Conservation (phyloP, 768 basidiomycete genomes). For the Leccinum disarticulatum region DNA sequence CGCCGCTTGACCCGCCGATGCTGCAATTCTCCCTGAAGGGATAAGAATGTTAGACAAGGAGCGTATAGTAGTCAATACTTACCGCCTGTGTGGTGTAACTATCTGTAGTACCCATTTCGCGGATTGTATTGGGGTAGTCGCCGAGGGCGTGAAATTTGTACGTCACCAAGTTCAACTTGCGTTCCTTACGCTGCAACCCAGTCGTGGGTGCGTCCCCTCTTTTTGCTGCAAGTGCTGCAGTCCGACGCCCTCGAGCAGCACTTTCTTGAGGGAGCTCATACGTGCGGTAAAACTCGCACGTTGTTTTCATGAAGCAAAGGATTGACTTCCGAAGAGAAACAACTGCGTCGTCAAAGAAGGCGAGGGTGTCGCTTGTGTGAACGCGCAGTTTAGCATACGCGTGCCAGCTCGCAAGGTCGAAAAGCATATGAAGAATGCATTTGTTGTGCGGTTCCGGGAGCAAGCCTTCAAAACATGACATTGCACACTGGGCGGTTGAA, state of each 20-base stretch:
- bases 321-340: neutral
- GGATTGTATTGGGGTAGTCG: neutral
- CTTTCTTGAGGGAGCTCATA: neutral
- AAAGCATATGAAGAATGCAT: conserved; percentile 13
- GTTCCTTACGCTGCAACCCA: neutral
- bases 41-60: neutral
- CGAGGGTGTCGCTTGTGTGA: neutral
- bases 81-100: neutral
- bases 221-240: neutral
- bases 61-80: neutral
- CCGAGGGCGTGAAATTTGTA: neutral
- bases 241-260: neutral
- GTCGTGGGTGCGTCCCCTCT: neutral
- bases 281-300: neutral
- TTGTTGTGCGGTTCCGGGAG: conserved; percentile 12
- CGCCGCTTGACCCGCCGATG: no score
- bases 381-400: conserved; percentile 11
- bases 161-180: neutral
- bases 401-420: conserved; percentile 19
- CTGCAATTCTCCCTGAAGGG: neutral
- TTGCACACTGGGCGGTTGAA: neutral
- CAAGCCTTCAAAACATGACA: neutral
- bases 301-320: neutral
- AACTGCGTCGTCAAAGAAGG: neutral
- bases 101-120: neutral